Base-by-base conservation (phyloP, 352 stramenopile genomes). In the Phytophthora hybrid region DNA sequence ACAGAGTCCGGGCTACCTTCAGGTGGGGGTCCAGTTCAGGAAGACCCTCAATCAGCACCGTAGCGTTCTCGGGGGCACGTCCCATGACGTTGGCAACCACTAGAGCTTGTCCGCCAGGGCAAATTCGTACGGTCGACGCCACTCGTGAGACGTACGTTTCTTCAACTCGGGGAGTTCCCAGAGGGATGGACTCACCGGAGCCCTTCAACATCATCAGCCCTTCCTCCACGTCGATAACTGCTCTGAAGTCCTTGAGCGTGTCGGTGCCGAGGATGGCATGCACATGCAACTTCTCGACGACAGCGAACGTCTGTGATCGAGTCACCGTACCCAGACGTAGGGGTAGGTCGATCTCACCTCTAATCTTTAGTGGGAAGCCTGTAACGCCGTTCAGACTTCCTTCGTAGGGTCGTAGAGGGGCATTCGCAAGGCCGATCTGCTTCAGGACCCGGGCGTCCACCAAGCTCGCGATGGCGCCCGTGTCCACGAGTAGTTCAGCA, bases 221-320 rank as follows among this genome's bases (percentile, higher is more conserved):
- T 3, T 59, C 47, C 2, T 65, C 64, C 9, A 71, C 5, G 18
- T 71, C 55, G 8, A 71, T 54, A 1, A 71, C 55, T 1, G 64
- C 55, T 1, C 56, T 19, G 34, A 41, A 65, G 14, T 55, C 55
- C 32, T 54, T 59, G 3, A 64, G 46, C 9, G 53, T 39, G 8
- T 69, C 52, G 0, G 52, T 69, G 3, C 62, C 51, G 3, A 61
- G 26, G 10, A 64, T 71, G 1, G 37, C 31, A 19, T 71, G 46
- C 0, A 71, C 44, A 11, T 55, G 46, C 0, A 65, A 31, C 1
- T 14, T 4, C 18, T 60, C 34, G 1, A 55, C 44, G 0, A 71
- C 64, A 0, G 34, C 54, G 18, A 71, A 65, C 7, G 54, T 29
- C 31, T 9, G 3, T 2, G n/a, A 1, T 7, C 39, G 52, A 14